Percentiles rank a stretch among this genome's conserved stretches.
Conservation (phyloP, 1,284 basidiomycete genomes). For the Coriolopsis trogii region DNA sequence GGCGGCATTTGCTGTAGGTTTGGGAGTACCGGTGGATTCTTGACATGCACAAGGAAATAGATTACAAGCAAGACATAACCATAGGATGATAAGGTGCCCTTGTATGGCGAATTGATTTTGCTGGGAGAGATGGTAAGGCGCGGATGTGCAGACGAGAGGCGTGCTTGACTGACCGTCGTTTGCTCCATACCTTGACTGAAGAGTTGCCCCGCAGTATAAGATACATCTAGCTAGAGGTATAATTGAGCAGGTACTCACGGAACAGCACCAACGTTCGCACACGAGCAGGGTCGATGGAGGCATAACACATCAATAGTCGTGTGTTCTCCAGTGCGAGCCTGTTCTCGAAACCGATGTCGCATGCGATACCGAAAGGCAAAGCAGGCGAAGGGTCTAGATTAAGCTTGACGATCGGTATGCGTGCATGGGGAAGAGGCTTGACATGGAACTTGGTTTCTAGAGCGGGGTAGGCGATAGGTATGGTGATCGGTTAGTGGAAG, state of each 20-base stretch:
- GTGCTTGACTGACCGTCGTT: slow-evolving; percentile 69
- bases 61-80: slow-evolving; percentile 98
- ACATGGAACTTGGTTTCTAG: slow-evolving; percentile 96
- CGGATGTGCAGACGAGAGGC: not conserved
- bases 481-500: slow-evolving; percentile 4
- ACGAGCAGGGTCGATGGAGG: slow-evolving; percentile 94
- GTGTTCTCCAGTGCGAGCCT: slow-evolving; percentile 97
- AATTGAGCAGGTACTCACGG: slow-evolving; percentile 57
- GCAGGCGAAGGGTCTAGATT: slow-evolving; percentile 90
- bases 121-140: slow-evolving; percentile 39
- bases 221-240: not conserved
- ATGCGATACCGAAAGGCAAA: slow-evolving; percentile 89
- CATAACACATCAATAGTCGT: slow-evolving; percentile 93
- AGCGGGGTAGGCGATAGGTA: slow-evolving; percentile 8
- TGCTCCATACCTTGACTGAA: slow-evolving; percentile 98
- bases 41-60: slow-evolving; percentile 96
- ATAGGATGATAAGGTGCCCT: slow-evolving; percentile 95
- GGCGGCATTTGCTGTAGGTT: slow-evolving; percentile 91
- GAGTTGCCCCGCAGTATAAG: not conserved
- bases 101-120: slow-evolving; percentile 98
- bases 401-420: slow-evolving; percentile 98
- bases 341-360: slow-evolving; percentile 99
- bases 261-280: slow-evolving; percentile 95
- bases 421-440: slow-evolving; percentile 94
- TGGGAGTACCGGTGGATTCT: slow-evolving; percentile 91